Evolutionary conservation across 352 stramenopile genomes (phyloP).

Genomic region (Globisporangium cylindrosporum): DNA sequence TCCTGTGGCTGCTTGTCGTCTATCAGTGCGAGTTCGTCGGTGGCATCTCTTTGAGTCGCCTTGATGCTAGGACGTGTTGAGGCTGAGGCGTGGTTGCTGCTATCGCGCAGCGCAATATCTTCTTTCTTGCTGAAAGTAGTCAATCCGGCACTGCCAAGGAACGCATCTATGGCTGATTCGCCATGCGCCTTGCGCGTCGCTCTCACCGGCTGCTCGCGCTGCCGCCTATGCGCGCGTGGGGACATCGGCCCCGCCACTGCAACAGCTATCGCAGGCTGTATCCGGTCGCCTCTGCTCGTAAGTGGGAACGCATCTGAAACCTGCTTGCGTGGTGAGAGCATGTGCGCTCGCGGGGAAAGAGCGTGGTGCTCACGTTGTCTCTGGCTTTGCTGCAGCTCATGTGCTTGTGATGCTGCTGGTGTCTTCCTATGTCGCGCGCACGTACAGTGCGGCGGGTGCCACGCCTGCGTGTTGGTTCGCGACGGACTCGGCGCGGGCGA

Average conservation of each 20-base stretch:
- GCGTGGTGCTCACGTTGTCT: neutral
- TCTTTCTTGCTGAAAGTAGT: neutral
- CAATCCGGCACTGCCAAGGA: neutral
- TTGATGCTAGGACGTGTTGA: constrained; percentile 1
- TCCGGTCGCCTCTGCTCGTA: constrained; percentile 1
- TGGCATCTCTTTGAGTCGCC: neutral
- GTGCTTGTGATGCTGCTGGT: neutral
- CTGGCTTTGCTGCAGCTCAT: neutral
- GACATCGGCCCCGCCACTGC: neutral
- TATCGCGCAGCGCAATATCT: neutral
- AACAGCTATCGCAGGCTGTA: neutral
- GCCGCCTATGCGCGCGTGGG: neutral
- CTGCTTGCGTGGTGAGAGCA: constrained; percentile 5
- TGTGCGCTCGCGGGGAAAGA: neutral
- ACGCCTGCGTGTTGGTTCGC: constrained; percentile 35
- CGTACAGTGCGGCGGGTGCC: constrained; percentile 39
- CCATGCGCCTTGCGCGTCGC: neutral
- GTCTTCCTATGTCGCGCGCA: constrained; percentile 27
- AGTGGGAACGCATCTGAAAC: neutral
- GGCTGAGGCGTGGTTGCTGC: neutral
- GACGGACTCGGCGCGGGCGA: constrained; percentile 28
- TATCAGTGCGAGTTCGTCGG: neutral
- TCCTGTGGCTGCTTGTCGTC: constrained; percentile 4
- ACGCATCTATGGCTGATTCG: neutral
- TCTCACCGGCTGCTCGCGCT: neutral